A percentile compares a stretch with the other conserved stretches of the same genome.
These are phyloP conservation scores for Domatiomyces catenatus DNA, from an alignment of 2,329 filamentous ascomycete species.

Conservation along the genomic window DNA sequence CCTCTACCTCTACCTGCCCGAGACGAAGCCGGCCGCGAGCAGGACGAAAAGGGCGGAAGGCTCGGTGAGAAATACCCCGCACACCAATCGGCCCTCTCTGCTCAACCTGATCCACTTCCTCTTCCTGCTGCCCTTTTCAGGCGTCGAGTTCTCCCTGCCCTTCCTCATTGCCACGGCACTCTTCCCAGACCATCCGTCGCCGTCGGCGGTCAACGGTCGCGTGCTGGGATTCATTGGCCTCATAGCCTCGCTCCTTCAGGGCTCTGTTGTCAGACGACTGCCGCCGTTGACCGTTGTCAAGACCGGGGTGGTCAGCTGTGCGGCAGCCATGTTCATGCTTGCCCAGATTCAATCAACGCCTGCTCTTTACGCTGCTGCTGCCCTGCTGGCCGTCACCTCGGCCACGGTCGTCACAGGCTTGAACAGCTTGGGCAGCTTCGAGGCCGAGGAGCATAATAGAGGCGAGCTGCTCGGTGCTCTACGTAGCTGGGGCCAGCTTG, in stretches of 20 bases:
- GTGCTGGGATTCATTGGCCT: constrained; percentile 84
- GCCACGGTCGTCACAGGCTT: constrained; percentile 89
- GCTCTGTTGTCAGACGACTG: constrained; percentile 72
- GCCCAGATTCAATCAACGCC: constrained; percentile 50
- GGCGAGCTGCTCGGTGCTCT: constrained; percentile 77
- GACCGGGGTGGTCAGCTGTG: constrained; percentile 61
- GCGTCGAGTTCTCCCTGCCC: constrained; percentile 92
- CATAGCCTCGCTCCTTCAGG: constrained; percentile 81
- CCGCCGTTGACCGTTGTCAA: constrained; percentile 68
- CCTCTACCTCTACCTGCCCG: constrained; percentile 68
- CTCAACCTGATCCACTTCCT: constrained; percentile 76
- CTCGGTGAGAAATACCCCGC: constrained; percentile 13
- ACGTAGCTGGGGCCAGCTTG: constrained; percentile 67
- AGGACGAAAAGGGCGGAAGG: constrained; percentile 17
- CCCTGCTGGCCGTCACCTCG: constrained; percentile 72
- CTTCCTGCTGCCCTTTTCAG: constrained; percentile 93
- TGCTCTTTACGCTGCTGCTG: constrained; percentile 66
- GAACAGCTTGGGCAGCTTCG: constrained; percentile 82
- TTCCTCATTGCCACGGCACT: constrained; percentile 88
- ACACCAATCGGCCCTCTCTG: constrained; percentile 65
- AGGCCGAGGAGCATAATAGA: constrained; percentile 63
- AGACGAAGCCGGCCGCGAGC: constrained; percentile 55
- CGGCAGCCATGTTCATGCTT: constrained; percentile 66
- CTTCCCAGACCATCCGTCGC: constrained; percentile 51
- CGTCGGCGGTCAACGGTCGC: constrained; percentile 62